These are phyloP conservation scores for Crithidia mellificae DNA, from an alignment of 208 protist species.

Conservation along the genomic window DNA sequence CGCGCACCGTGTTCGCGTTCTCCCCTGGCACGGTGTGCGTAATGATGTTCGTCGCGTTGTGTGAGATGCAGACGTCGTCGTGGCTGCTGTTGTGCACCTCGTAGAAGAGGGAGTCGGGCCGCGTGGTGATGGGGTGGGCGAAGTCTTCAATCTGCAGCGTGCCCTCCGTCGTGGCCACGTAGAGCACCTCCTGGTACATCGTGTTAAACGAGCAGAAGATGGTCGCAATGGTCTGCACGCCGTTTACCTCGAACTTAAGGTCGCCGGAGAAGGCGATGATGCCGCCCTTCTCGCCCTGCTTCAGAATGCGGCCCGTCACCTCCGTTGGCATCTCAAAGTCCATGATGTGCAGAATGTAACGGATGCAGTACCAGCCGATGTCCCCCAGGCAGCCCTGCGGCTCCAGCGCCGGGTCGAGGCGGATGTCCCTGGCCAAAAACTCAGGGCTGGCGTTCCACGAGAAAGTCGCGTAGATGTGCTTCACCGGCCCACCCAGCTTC, in stretches of 20 bases:
- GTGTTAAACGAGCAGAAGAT: conserved; percentile 45
- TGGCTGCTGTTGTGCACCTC: conserved; percentile 45
- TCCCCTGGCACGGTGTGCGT: conserved; percentile 26
- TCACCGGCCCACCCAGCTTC: conserved; percentile 33
- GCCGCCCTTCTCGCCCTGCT: conserved; percentile 35
- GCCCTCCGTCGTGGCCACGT: conserved; percentile 36
- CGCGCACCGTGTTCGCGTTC: conserved; percentile 31
- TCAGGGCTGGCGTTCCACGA: conserved; percentile 26
- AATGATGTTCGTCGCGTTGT: conserved; percentile 9
- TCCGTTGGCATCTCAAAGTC: conserved; percentile 42
- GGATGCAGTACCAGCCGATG: conserved; percentile 64
- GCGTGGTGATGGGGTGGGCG: conserved; percentile 21
- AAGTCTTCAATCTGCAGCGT: conserved; percentile 50
- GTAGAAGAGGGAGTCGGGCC: conserved; percentile 28
- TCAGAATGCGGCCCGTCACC: conserved; percentile 54
- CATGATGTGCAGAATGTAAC: conserved; percentile 63
- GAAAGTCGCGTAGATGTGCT: conserved; percentile 48
- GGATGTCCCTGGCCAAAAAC: conserved; percentile 48
- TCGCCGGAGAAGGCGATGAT: conserved; percentile 48
- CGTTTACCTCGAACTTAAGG: conserved; percentile 35
- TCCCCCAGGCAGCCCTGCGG: conserved; percentile 61
- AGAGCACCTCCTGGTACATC: conserved; percentile 30
- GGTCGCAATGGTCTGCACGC: conserved; percentile 19
- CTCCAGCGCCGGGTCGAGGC: conserved; percentile 47
- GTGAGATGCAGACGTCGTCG: conserved; percentile 24